Base-by-base conservation (phyloP, 768 basidiomycete genomes). In the Hebeloma cylindrosporum region DNA sequence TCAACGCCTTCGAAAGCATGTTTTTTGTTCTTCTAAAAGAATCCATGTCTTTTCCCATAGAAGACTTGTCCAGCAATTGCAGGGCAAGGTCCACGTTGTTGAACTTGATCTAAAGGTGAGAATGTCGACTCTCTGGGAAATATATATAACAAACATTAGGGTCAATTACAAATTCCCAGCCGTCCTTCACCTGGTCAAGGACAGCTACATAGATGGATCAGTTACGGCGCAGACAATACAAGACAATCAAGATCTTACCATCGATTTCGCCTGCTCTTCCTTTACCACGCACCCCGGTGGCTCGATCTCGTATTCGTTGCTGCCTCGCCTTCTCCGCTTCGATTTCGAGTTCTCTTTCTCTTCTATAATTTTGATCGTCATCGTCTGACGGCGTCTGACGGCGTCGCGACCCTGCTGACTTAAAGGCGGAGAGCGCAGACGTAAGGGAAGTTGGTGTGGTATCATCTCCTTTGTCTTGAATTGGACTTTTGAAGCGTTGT, bases 21-120 rank as follows among this genome's bases (percentile, higher is more conserved):
- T 75, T 67, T 64, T 91, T 93, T 3, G 88, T 87, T 31, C 74
- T 67, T 22, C 79, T 74, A 61, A 95, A 95, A 1, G 89, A 88
- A 5, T 78, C 70, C 58, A 91, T 82, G 53, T 84, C 80, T 60
- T 85, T 88, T 2, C 85, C 86, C 0, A 72, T 65, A 8, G 85
- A 82, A 1, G 81, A 79, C 30, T 83, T 77, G 52, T 93, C 90
- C 18, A 99, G 71, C 2, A 99, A 75, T 56, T 92, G 85, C 11
- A 99, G 77, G 3, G 96, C 94, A 27, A 98, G 75, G 58, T 94
- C 88, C 25, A 96, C 94, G 36, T 88, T 87, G 61, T 96, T 95
- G 68, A 98, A 99, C 85, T 93, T 56, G 18, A 49, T 50, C 54
- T 26, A 21, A 40, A 35, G 45, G 37, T 52, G 36, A 52, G 50